A percentile compares a stretch with the other conserved stretches of the same genome.
Conservation (phyloP, 371 early-diverging fungal species). For the Mucor piriformis region DNA sequence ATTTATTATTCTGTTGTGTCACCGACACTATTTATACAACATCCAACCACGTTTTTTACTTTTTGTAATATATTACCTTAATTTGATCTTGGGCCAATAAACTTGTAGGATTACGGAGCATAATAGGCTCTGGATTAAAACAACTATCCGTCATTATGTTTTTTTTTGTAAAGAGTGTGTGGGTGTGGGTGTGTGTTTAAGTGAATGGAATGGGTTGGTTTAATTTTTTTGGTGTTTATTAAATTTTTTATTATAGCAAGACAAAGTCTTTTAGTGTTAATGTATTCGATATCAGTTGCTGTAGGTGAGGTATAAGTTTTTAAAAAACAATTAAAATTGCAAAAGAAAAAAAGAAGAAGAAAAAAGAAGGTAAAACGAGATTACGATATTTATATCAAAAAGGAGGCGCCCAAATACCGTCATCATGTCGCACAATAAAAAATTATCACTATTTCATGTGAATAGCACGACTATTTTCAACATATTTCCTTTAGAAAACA, state of each 20-base stretch:
- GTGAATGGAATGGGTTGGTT: slow-evolving; percentile 28
- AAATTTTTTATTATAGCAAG: neutral
- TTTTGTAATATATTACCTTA: slow-evolving; percentile 27
- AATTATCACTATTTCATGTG: neutral
- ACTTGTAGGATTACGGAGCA: slow-evolving; percentile 34
- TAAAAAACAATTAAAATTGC: neutral
- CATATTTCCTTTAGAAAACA: neutral
- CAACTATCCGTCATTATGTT: slow-evolving; percentile 35
- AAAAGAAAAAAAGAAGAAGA: slow-evolving; percentile 7
- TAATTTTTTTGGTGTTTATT: slow-evolving; percentile 6
- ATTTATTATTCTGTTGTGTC: neutral
- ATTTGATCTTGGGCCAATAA: slow-evolving; percentile 27
- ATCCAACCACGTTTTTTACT: slow-evolving; percentile 23
- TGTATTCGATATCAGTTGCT: neutral
- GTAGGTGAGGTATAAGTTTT: neutral
- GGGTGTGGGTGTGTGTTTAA: neutral
- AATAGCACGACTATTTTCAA: neutral
- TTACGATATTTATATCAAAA: neutral
- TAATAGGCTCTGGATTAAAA: slow-evolving; percentile 40
- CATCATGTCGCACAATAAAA: neutral
- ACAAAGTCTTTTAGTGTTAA: neutral
- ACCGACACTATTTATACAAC: slow-evolving; percentile 4
- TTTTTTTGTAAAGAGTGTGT: neutral
- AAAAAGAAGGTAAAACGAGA: slow-evolving; percentile 2
- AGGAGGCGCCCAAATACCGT: neutral